Base-by-base conservation (phyloP, 2,329 filamentous ascomycete genomes). In the Penicillium corylophilum region DNA sequence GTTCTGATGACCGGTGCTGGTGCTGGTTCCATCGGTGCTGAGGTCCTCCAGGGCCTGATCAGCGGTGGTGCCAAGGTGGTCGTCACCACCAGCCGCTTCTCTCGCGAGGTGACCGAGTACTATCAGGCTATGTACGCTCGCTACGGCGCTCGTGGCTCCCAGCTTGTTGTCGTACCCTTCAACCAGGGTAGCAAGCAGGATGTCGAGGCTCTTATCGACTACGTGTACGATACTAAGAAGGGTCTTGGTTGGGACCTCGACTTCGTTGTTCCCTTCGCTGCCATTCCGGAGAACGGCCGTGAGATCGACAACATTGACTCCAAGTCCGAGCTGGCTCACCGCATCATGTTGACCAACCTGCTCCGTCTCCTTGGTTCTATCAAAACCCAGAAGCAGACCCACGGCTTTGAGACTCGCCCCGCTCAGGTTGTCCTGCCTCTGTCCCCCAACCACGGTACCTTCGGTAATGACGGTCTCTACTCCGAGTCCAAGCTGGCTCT, bases 171-270 rank as follows among this genome's bases (percentile, higher is more conserved):
- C 49, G 95, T 97, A 49, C 94, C 95, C 44, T 99, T 99, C 84
- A 99, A 99, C 75, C 92, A 96, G 74, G 94, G 93, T 59, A 97
- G 93, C 79, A 95, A 96, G 78, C 93, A 97, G 73, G 94, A 99
- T 70, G 89, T 96, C 31, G 90, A 97, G 72, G 91, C 91, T 42
- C 82, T 99, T 7, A 81, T 99, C 46, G 83, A 96, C 55, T 99
- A 97, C 79, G 95, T 99, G 69, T 99, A 96, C 71, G 93, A 97
- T 69, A 74, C 88, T 57, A 99, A 97, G 86, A 92, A 87, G 70
- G 95, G 95, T 58, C 87, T 99, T 9, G 94, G 94, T 59, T 99
- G 95, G 94, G 94, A 99, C 74, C 83, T 99, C 33, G 94, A 99
- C 76, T 96, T 87, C 71, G 87, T 99, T 56, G 84, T 99, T 59